Base-by-base conservation (phyloP, 768 basidiomycete genomes). In the Tricholoma bakamatsutake region DNA sequence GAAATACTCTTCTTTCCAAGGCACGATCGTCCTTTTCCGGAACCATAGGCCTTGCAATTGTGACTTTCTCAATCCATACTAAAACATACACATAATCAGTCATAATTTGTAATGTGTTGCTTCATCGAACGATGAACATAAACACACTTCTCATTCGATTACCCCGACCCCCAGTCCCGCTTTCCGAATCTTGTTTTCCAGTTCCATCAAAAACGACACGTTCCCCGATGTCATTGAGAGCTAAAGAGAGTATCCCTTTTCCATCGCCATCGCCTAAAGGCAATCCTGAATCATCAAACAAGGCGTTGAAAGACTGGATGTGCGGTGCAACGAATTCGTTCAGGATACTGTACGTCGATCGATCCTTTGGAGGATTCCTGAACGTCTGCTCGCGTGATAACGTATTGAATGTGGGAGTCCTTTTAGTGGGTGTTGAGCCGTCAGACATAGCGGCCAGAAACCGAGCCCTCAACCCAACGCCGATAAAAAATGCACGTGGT, bases 241-340 rank as follows among this genome's bases (percentile, higher is more conserved):
- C 91, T 1, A 92, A 72, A 49, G 82, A 83, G 7, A 99, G 67
- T 9, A 98, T 69, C 0, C 97, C 97, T 33, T 79, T 78, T 1
- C 90, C 90, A 54, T 91, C 83, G 12, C 85, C 85, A 62, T 87
- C 85, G 9, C 87, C 86, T 45, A 77, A 66, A 55, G 86, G 83
- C 53, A 90, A 68, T n/a, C 88, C 88, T 52, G 88, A 86, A 68
- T 96, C 93, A 65, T 98, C 95, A 69, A 98, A 95, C 27, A 99
- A 80, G 13, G 93, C 87, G 71, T 98, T 96, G 79, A 99, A 98
- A 37, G 91, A 93, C 69, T 98, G 90, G 59, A 98, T 83, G 68
- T 98, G 95, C 5, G 97, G 96, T 21, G 83, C 75, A 53, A 98
- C 93, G 64, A 98, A 91, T 71, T 96, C 91, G 62, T 97, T 92